Evolutionary conservation across 2,329 filamentous ascomycete species (phyloP).

Genomic region (Diaporthe sp.): DNA sequence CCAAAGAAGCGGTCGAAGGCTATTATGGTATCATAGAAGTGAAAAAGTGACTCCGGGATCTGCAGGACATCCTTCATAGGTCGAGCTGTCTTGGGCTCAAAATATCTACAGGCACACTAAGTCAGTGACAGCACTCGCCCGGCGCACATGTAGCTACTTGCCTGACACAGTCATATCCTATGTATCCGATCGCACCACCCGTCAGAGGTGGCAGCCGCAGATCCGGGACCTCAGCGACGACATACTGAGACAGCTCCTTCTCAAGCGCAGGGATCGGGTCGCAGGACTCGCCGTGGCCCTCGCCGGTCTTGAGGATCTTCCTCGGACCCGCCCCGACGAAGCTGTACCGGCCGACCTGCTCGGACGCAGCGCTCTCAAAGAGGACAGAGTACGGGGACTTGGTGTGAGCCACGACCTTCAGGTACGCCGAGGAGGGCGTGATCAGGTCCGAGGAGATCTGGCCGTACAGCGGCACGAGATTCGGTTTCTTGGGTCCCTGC

Average conservation of each 20-base stretch:
- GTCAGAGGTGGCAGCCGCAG: slow-evolving; percentile 87
- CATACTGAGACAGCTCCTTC: slow-evolving; percentile 80
- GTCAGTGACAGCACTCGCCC: slow-evolving; percentile 1
- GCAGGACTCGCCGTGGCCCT: slow-evolving; percentile 84
- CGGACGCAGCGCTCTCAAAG: slow-evolving; percentile 94
- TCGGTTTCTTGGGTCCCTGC: slow-evolving; percentile 60
- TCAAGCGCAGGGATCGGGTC: slow-evolving; percentile 90
- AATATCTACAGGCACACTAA: slow-evolving; percentile 68
- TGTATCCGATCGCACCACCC: slow-evolving; percentile 94
- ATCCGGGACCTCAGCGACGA: slow-evolving; percentile 86
- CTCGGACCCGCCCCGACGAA: slow-evolving; percentile 86
- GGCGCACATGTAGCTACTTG: background rate
- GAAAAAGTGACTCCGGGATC: slow-evolving; percentile 95
- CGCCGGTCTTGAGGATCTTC: slow-evolving; percentile 89
- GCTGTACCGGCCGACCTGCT: slow-evolving; percentile 94
- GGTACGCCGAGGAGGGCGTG: slow-evolving; percentile 93
- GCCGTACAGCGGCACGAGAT: slow-evolving; percentile 80
- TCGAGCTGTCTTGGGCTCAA: slow-evolving; percentile 95
- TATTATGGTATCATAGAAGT: slow-evolving; percentile 95
- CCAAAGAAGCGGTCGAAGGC: slow-evolving; percentile 96
- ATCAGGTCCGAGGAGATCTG: slow-evolving; percentile 93
- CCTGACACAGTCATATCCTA: slow-evolving; percentile 95
- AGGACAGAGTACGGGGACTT: slow-evolving; percentile 88
- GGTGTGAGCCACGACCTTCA: slow-evolving; percentile 86
- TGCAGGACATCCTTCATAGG: slow-evolving; percentile 88